phyloP scores from a whole-genome alignment of 192 early-diverging fungal genomes.

The Podila minutissima region DNA sequence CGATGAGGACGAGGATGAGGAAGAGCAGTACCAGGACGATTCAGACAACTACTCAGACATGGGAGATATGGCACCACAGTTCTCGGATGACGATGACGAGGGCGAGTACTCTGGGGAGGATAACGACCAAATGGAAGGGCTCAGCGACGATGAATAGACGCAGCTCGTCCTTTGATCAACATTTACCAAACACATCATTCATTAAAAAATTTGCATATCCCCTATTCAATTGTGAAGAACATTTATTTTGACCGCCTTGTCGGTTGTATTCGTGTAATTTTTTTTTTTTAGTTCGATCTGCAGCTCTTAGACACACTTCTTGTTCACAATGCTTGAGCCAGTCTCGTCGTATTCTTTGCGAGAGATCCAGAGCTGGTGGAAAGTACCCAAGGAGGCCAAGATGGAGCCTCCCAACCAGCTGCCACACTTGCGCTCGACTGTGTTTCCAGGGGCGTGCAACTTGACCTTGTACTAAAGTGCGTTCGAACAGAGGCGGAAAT shows the following conservation, averaged over 20 bases:
- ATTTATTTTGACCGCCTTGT: not conserved
- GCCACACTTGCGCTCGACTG: constrained; percentile 90
- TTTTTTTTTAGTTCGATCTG: not conserved
- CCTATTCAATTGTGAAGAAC: not conserved
- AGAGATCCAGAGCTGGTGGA: constrained; percentile 99
- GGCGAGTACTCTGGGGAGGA: constrained; percentile 34
- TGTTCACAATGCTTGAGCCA: constrained; percentile 86
- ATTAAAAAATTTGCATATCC: constrained; percentile 4
- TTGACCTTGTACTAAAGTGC: constrained; percentile 77
- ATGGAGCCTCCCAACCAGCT: constrained; percentile 98
- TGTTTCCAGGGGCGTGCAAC: constrained; percentile 79
- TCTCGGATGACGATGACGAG: constrained; percentile 37
- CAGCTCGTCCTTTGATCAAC: not conserved
- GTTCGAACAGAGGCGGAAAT: not conserved
- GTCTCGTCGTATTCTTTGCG: constrained; percentile 94
- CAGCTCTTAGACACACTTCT: constrained; percentile 73
- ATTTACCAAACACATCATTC: not conserved
- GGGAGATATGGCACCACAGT: constrained; percentile 46
- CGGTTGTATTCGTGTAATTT: not conserved
- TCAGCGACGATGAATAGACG: constrained; percentile 38
- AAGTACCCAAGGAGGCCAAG: constrained; percentile 92
- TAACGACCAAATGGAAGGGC: constrained; percentile 40
- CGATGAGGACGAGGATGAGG: constrained; percentile 30
- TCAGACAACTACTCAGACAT: constrained; percentile 48
- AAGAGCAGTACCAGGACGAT: constrained; percentile 32